These are phyloP conservation scores for Kurtzmaniella fragi DNA, from an alignment of 805 yeast genomes.

Conservation along the genomic window DNA sequence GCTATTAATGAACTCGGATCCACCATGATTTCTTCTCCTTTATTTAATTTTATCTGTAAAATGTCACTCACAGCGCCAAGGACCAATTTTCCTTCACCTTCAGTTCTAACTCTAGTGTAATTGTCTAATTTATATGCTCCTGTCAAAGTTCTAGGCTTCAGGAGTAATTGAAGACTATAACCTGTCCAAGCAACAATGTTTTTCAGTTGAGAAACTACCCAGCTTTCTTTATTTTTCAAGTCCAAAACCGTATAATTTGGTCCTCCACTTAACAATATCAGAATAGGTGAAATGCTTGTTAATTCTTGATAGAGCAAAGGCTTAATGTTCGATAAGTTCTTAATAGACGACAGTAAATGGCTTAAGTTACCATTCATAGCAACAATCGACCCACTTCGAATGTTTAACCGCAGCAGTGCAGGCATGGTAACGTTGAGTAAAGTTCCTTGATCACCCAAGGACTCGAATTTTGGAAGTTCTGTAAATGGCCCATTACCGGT, in stretches of 20 bases:
- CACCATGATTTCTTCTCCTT: slow-evolving; percentile 34
- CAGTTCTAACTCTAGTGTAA: slow-evolving; percentile 20
- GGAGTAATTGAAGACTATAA: slow-evolving; percentile 20
- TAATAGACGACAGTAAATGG: slow-evolving; percentile 12
- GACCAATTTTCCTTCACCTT: slow-evolving; percentile 38
- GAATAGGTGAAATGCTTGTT: slow-evolving; percentile 10
- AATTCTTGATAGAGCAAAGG: slow-evolving; percentile 4
- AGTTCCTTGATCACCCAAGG: slow-evolving; percentile 34
- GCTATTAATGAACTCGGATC: slow-evolving; percentile 39
- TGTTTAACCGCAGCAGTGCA: slow-evolving; percentile 31
- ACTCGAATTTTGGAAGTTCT: slow-evolving; percentile 37
- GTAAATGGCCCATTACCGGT: slow-evolving; percentile 45
- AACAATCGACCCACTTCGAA: slow-evolving; percentile 33
- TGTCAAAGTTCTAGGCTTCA: slow-evolving; percentile 9
- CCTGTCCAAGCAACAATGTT: slow-evolving; percentile 47
- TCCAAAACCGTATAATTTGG: slow-evolving; percentile 33
- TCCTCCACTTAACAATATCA: slow-evolving; percentile 28
- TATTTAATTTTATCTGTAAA: slow-evolving; percentile 26
- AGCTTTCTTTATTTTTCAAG: slow-evolving; percentile 33
- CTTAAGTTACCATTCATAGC: slow-evolving; percentile 41
- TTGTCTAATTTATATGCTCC: slow-evolving; percentile 10
- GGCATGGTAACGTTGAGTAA: slow-evolving; percentile 42
- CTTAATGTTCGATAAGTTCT: background rate
- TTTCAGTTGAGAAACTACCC: slow-evolving; percentile 35
- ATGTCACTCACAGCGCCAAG: slow-evolving; percentile 36